Percentiles rank a stretch among this genome's conserved stretches.
phyloP scores from a whole-genome alignment of 371 early-diverging fungal genomes.

The Lichtheimia hyalospora region DNA sequence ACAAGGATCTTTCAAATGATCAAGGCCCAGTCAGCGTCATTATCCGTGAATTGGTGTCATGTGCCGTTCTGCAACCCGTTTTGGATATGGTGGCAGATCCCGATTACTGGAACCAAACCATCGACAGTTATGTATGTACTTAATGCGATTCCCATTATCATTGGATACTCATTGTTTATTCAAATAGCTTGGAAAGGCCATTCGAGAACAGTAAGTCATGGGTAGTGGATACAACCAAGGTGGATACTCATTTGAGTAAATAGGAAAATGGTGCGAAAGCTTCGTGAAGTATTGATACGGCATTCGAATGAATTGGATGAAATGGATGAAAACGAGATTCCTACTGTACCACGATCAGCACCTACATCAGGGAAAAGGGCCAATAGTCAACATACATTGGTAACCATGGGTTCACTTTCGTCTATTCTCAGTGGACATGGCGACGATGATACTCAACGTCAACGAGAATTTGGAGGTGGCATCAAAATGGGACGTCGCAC shows the following conservation, averaged over 20 bases:
- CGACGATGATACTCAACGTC: slow-evolving; percentile 14
- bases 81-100: slow-evolving; percentile 77
- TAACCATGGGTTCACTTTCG: slow-evolving; percentile 21
- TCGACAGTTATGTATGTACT: slow-evolving; percentile 61
- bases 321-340: neutral
- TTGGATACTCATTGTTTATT: slow-evolving; percentile 1
- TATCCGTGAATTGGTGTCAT: slow-evolving; percentile 74
- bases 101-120: slow-evolving; percentile 81
- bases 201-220: slow-evolving; percentile 59
- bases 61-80: slow-evolving; percentile 71
- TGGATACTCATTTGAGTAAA: neutral
- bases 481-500: slow-evolving; percentile 44
- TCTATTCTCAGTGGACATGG: slow-evolving; percentile 30
- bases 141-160: neutral
- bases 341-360: neutral
- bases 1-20: slow-evolving; percentile 53
- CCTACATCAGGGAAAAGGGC: neutral
- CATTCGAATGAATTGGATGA: slow-evolving; percentile 55
- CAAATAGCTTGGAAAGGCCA: slow-evolving; percentile 56
- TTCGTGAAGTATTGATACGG: slow-evolving; percentile 70
- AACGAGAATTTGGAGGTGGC: slow-evolving; percentile 13
- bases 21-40: slow-evolving; percentile 53
- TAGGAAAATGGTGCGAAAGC: slow-evolving; percentile 69
- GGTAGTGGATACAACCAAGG: too few relatives aligned
- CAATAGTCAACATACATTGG: slow-evolving; percentile 6